These are phyloP conservation scores for Cladosporium austrohemisphaericum DNA, from an alignment of 2,329 filamentous ascomycete genomes.

Conservation along the genomic window DNA sequence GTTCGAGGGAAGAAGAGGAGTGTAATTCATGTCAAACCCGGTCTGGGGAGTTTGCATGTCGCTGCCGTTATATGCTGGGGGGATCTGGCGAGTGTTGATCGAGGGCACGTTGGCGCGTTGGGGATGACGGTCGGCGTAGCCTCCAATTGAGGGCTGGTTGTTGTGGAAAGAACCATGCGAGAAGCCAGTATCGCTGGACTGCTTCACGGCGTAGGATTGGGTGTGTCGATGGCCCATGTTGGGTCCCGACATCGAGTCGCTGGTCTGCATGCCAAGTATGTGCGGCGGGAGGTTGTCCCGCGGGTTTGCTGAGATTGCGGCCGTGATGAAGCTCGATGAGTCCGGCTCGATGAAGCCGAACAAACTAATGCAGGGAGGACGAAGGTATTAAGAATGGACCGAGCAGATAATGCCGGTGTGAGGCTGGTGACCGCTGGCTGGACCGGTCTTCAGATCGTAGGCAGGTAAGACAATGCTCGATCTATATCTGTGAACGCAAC, in stretches of 20 bases:
- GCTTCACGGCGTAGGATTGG: conserved; percentile 68
- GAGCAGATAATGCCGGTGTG: conserved; percentile 11
- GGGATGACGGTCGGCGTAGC: conserved; percentile 82
- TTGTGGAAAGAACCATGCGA: conserved; percentile 89
- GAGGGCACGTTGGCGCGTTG: conserved; percentile 80
- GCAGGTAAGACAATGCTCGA: conserved; percentile 13
- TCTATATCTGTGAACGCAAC: conserved; percentile 9
- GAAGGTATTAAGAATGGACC: conserved; percentile 11
- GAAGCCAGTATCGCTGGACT: conserved; percentile 79
- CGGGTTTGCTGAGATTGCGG: conserved; percentile 70
- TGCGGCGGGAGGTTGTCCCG: conserved; percentile 84
- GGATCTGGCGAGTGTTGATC: conserved; percentile 71
- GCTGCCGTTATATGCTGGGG: conserved; percentile 49
- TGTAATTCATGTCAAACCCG: conserved; percentile 97
- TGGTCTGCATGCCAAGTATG: conserved; percentile 87
- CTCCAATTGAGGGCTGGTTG: conserved; percentile 66
- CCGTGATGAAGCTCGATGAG: conserved; percentile 60
- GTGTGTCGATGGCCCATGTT: conserved; percentile 50
- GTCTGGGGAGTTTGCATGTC: conserved; percentile 85
- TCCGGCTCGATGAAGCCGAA: conserved; percentile 14
- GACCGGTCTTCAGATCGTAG: conserved; percentile 12
- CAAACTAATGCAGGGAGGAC: conserved; percentile 14
- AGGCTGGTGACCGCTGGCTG: conserved; percentile 5
- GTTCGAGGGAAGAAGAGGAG: conserved; percentile 89
- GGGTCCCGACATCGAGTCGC: conserved; percentile 62